Evolutionary conservation across 208 protist genomes (phyloP), one percentile per base, ranked within the genome.

Genomic region (Spironucleus salmonicida): DNA sequence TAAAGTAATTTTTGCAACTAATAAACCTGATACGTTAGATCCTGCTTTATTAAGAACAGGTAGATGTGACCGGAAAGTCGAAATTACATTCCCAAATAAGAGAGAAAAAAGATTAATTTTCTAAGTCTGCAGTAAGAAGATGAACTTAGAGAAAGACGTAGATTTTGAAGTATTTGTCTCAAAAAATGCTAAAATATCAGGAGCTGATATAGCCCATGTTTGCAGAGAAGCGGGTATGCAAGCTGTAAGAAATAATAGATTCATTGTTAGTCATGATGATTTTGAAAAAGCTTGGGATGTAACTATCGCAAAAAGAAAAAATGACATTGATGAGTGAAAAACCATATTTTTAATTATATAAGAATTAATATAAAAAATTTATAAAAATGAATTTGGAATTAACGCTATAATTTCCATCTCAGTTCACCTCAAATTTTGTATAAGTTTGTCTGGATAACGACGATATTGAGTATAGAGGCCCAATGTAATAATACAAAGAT

Each of bases 1-100:
- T 82, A 99, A 99, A 85, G 76, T 86, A 29, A 78, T 89, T 27
- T 88, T 90, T 88, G 94, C 94, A 13, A 99, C 96, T 13, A 99
- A 99, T 85, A 92, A 95, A 77, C 95, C 98, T 74, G 96, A 99
- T 82, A 98, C 98, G 75, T 86, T 99, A 11, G 96, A 99, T 83
- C 90, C 93, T 59, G 96, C 96, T 9, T 87, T 99, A 29, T 88
- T 99, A 15, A 87, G 96, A 11, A 96, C 96, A 0, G 68, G 64
- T 30, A 15, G 71, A 26, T n/a, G 30, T 32, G 79, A 81, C 41
- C 29, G 76, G 39, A 79, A 80, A 30, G 58, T 81, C 1, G 45
- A 78, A 13, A 79, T 81, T 32, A 38, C 27, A 0, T 41, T 78
- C 4, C 79, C 79, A 0, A 78, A 77, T 29, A 76, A 78, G 40